phyloP scores from a whole-genome alignment of 2,329 filamentous ascomycete species.

The Ceratocystis diversiconidia region DNA sequence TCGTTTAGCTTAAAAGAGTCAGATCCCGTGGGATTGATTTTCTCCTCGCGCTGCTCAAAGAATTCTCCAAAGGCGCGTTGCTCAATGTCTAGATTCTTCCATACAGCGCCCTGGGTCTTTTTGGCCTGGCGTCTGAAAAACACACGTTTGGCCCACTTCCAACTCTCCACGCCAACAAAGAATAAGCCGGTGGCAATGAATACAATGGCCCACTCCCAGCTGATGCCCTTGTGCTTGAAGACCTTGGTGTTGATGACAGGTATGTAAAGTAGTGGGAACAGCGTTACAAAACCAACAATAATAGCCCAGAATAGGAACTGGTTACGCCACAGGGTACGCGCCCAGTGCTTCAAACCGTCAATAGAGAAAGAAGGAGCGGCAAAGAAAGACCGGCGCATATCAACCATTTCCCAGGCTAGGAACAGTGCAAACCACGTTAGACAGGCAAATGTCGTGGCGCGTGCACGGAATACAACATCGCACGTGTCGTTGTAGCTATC shows the following conservation, averaged over 20 bases:
- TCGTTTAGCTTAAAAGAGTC: conserved; percentile 5
- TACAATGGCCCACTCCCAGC: conserved; percentile 50
- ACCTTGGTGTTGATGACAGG: conserved; percentile 44
- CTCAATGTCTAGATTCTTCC: conserved; percentile 30
- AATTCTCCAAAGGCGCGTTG: conserved; percentile 29
- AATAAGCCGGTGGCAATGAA: conserved; percentile 40
- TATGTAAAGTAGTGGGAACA: conserved; percentile 44
- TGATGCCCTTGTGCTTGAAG: conserved; percentile 46
- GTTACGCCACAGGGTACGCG: conserved; percentile 55
- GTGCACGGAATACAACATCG: conserved; percentile 53
- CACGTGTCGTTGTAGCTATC: conserved; percentile 39
- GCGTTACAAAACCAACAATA: conserved; percentile 32
- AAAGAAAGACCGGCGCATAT: conserved; percentile 61
- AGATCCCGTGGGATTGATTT: not conserved
- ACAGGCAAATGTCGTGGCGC: conserved; percentile 58
- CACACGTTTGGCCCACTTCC: conserved; percentile 44
- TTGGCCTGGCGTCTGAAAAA: conserved; percentile 25
- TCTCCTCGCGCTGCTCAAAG: conserved; percentile 19
- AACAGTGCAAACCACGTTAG: conserved; percentile 66
- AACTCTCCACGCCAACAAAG: conserved; percentile 42
- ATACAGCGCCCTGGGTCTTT: conserved; percentile 22
- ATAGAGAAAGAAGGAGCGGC: conserved; percentile 42
- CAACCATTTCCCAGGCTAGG: conserved; percentile 65
- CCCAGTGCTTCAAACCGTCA: conserved; percentile 37
- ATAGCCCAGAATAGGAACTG: conserved; percentile 57